These are phyloP conservation scores for Cystobasidium ongulense DNA, from an alignment of 768 basidiomycete genomes.

Conservation along the genomic window DNA sequence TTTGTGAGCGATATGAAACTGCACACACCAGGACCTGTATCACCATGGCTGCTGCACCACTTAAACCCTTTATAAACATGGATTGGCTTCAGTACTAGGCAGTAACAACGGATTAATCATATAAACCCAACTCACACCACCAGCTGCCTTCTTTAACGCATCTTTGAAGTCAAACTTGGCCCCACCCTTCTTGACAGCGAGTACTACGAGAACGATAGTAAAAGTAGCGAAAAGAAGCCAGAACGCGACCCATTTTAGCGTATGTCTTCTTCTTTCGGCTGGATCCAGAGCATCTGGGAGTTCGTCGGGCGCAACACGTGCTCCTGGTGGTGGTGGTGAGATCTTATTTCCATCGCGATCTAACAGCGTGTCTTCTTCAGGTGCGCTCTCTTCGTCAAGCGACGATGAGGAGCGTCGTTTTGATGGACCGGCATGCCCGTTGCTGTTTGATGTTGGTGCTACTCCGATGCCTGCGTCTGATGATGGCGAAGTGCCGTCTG, in stretches of 20 bases:
- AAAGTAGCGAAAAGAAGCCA: slow-evolving; percentile 30
- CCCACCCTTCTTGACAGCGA: slow-evolving; percentile 33
- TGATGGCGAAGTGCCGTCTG: neutral
- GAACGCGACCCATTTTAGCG: slow-evolving; percentile 32
- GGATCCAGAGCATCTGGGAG: slow-evolving; percentile 29
- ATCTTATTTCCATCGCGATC: neutral
- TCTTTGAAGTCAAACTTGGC: slow-evolving; percentile 67
- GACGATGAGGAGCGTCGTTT: neutral
- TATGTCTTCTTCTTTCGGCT: neutral
- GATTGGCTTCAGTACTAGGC: neutral
- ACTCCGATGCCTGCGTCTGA: neutral
- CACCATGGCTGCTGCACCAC: slow-evolving; percentile 64
- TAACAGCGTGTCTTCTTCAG: neutral
- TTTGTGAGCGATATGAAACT: slow-evolving; percentile 55
- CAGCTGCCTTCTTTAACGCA: slow-evolving; percentile 72
- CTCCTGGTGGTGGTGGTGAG: slow-evolving; percentile 27
- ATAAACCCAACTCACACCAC: slow-evolving; percentile 72
- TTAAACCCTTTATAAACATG: slow-evolving; percentile 10
- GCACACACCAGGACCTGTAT: slow-evolving; percentile 62
- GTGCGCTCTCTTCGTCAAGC: neutral
- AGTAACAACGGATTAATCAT: neutral
- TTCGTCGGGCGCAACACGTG: slow-evolving; percentile 15
- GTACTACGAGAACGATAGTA: slow-evolving; percentile 30
- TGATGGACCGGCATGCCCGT: neutral
- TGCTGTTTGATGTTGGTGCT: neutral